Evolutionary conservation across 768 basidiomycete species (phyloP).

Genomic region (Coprinopsis marcescibilis): DNA sequence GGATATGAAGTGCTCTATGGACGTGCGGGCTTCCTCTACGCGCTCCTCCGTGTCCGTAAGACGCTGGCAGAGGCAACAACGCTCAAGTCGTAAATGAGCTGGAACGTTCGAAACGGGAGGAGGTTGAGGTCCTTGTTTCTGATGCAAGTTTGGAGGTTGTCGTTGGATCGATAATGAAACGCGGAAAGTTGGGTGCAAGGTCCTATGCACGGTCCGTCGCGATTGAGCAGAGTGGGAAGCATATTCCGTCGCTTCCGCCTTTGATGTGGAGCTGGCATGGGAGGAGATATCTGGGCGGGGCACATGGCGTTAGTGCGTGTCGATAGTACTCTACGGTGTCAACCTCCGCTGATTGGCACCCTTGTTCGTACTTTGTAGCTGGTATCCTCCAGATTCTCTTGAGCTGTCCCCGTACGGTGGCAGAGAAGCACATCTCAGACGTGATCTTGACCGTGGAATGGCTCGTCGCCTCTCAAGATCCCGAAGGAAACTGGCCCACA

Average conservation of each 20-base stretch:
- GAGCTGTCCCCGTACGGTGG: slow-evolving; percentile 31
- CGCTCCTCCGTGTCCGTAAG: slow-evolving; percentile 40
- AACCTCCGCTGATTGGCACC: too few relatives aligned
- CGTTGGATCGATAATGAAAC: slow-evolving; percentile 40
- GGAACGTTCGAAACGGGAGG: slow-evolving; percentile 11
- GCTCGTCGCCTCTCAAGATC: slow-evolving; percentile 40
- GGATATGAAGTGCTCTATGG: slow-evolving; percentile 56
- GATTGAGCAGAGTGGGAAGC: neutral
- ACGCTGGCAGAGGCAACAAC: slow-evolving; percentile 11
- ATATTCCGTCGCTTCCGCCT: slow-evolving; percentile 17
- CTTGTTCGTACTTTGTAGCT: slow-evolving; percentile 22
- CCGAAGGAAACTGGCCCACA: slow-evolving; percentile 48
- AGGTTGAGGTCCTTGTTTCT: slow-evolving; percentile 24
- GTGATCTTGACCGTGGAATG: slow-evolving; percentile 43
- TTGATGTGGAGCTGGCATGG: slow-evolving; percentile 59
- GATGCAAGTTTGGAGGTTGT: slow-evolving; percentile 29
- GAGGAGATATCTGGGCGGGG: slow-evolving; percentile 51
- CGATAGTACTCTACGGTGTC: too few relatives aligned
- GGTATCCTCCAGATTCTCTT: slow-evolving; percentile 51
- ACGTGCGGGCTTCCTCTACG: slow-evolving; percentile 51
- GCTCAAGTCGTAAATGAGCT: slow-evolving; percentile 14
- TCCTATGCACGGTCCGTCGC: slow-evolving; percentile 25
- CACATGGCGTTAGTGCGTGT: slow-evolving; percentile 52
- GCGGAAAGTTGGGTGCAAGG: slow-evolving; percentile 36
- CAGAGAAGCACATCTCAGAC: slow-evolving; percentile 32